phyloP scores from a whole-genome alignment of 1,139 yeast species.

The Kodamaea arcana region DNA sequence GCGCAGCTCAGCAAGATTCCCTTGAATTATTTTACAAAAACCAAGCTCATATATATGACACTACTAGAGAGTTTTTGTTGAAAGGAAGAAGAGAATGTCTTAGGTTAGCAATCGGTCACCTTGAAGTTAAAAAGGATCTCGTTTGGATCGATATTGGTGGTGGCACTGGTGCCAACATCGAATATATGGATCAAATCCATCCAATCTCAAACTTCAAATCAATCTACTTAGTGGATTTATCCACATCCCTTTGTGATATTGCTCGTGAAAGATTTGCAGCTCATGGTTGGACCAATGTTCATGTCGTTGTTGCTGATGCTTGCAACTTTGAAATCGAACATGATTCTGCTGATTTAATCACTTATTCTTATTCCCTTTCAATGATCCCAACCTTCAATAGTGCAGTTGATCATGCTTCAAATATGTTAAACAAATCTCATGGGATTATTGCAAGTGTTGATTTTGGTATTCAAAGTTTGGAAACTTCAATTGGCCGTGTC shows the following conservation, averaged over 20 bases:
- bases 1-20: constrained; percentile 56
- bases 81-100: constrained; percentile 71
- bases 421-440: constrained; percentile 46
- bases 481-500: constrained; percentile 64
- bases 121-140: constrained; percentile 39
- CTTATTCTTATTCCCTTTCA: constrained; percentile 75
- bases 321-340: constrained; percentile 56
- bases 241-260: constrained; percentile 70
- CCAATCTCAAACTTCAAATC: constrained; percentile 57
- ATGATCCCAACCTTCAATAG: constrained; percentile 84
- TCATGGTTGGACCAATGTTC: constrained; percentile 61
- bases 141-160: constrained; percentile 88
- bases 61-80: constrained; percentile 59
- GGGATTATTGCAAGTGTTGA: constrained; percentile 72
- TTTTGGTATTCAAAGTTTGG: constrained; percentile 70
- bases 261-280: constrained; percentile 56
- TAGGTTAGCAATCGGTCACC: constrained; percentile 55
- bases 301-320: constrained; percentile 71
- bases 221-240: constrained; percentile 68
- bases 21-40: constrained; percentile 69
- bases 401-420: constrained; percentile 66
- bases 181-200: constrained; percentile 59
- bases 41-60: constrained; percentile 73
- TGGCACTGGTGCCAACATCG: constrained; percentile 81
- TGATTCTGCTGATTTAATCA: constrained; percentile 53